Evolutionary conservation across 441 rosid genomes (phyloP), one percentile per base, ranked within the genome.

Genomic region (Adansonia gregorii): DNA sequence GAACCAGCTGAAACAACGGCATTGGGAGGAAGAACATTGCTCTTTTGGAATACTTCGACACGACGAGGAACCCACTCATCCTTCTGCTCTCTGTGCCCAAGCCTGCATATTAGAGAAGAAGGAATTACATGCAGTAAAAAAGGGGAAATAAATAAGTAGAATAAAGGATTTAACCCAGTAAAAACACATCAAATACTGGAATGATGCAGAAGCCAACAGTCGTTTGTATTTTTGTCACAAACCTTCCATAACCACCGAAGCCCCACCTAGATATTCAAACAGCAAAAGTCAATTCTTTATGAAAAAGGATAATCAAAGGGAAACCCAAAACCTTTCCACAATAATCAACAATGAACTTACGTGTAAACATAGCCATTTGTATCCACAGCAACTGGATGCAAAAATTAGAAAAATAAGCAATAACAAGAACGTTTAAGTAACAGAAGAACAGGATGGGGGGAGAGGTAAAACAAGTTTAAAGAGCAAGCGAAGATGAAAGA

Each of bases 241-340:
- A 95, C 98, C 99, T 95, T 86, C 99, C 98, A 91, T 94, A 93
- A 76, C 99, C 99, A 78, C 99, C 99, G 76, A 79, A 94, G 72
- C 98, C 99, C 98, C 99, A 96, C 87, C 99, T 96, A 74, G 77
- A 61, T 6, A 76, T 78, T 27, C 81, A 87, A 43, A 80, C 6
- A 72, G 72, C 35, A 59, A 82, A 4, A 35, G 76, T 81, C 78
- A 67, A 76, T 70, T 78, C 60, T 68, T 14, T 52, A 55, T 10
- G 75, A 59, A 64, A 31, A 67, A 60, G 48, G 73, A 55, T 54
- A 52, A 55, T 43, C 82, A 67, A 73, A 79, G 41, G 46, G 59
- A 67, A 64, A 56, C 67, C 67, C 49, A 59, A 14, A 22, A 39
- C 11, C 10, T 14, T 49, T 75, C 55, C 19, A 43, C 8, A 72